Percentiles rank a stretch among this genome's conserved stretches.
phyloP scores from a whole-genome alignment of 1,284 basidiomycete species.

The Moesziomyces antarcticus region DNA sequence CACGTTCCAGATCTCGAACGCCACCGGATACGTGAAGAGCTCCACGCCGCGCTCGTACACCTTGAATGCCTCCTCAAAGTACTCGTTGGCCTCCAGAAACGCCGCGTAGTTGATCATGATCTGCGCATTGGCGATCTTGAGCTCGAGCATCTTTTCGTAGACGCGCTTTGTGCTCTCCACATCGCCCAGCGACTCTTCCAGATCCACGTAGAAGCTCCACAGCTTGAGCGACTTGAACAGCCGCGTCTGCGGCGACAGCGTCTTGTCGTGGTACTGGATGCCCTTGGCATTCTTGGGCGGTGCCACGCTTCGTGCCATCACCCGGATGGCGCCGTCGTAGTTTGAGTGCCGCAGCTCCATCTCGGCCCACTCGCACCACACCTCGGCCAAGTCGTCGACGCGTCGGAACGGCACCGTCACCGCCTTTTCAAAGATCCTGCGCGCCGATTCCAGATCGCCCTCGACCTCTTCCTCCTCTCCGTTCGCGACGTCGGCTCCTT shows the following conservation, averaged over 20 bases:
- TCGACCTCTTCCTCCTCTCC: slow-evolving; percentile 72
- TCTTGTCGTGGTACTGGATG: slow-evolving; percentile 94
- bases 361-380: slow-evolving; percentile 99
- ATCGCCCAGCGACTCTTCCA: slow-evolving; percentile 94
- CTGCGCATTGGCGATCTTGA: slow-evolving; percentile 95
- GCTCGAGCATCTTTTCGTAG: slow-evolving; percentile 95
- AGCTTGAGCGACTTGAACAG: slow-evolving; percentile 98
- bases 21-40: slow-evolving; percentile 95
- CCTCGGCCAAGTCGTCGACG: slow-evolving; percentile 97
- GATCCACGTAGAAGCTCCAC: slow-evolving; percentile 98
- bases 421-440: slow-evolving; percentile 91
- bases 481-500: slow-evolving; percentile 70
- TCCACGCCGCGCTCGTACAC: slow-evolving; percentile 98
- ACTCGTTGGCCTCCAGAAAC: slow-evolving; percentile 96
- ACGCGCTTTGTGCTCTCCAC: slow-evolving; percentile 91
- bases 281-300: slow-evolving; percentile 84
- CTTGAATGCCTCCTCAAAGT: slow-evolving; percentile 99
- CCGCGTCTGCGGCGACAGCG: slow-evolving; percentile 84
- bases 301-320: slow-evolving; percentile 91
- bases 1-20: slow-evolving; percentile 99
- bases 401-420: slow-evolving; percentile 89
- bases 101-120: slow-evolving; percentile 96
- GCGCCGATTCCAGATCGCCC: slow-evolving; percentile 82
- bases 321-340: slow-evolving; percentile 91
- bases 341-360: slow-evolving; percentile 96